phyloP scores from a whole-genome alignment of 2,329 filamentous ascomycete genomes.

The Magnaporthales sp. region DNA sequence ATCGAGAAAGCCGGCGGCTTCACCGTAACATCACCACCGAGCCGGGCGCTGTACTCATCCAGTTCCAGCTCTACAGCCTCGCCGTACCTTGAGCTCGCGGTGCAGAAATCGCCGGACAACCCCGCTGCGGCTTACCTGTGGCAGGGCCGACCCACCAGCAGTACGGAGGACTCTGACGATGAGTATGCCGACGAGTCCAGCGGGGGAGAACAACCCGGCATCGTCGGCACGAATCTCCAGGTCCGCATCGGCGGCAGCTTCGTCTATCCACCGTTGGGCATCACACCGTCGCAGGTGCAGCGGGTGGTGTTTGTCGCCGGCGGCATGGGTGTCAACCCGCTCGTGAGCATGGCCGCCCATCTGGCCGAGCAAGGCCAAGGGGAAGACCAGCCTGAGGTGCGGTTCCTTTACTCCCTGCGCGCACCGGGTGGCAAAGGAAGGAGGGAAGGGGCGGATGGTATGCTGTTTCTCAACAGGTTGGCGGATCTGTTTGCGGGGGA shows the following conservation, averaged over 20 bases:
- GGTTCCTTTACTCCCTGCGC: conserved; percentile 55
- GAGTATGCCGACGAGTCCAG: not conserved
- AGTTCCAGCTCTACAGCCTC: not conserved
- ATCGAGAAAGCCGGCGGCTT: conserved; percentile 71
- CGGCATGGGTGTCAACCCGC: conserved; percentile 74
- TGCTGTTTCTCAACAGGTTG: conserved; percentile 45
- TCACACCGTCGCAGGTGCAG: conserved; percentile 24
- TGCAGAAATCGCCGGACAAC: conserved; percentile 64
- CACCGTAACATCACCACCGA: conserved; percentile 72
- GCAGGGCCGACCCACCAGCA: conserved; percentile 29
- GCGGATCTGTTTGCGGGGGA: conserved; percentile 27
- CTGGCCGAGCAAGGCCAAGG: conserved; percentile 30
- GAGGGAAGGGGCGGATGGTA: conserved; percentile 13
- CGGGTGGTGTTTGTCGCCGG: conserved; percentile 68
- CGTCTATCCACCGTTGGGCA: conserved; percentile 58
- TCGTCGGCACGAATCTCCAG: conserved; percentile 48
- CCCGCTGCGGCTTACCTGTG: conserved; percentile 72
- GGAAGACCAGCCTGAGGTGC: conserved; percentile 31
- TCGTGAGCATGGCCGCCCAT: conserved; percentile 64
- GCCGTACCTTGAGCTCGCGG: conserved; percentile 65
- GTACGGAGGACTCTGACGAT: not conserved
- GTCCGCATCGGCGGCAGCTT: conserved; percentile 78
- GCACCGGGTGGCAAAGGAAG: conserved; percentile 15
- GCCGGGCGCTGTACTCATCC: not conserved
- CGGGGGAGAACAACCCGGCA: conserved; percentile 19